Evolutionary conservation across 2,329 filamentous ascomycete genomes (phyloP).

Genomic region (Leptographium radiaticola): DNA sequence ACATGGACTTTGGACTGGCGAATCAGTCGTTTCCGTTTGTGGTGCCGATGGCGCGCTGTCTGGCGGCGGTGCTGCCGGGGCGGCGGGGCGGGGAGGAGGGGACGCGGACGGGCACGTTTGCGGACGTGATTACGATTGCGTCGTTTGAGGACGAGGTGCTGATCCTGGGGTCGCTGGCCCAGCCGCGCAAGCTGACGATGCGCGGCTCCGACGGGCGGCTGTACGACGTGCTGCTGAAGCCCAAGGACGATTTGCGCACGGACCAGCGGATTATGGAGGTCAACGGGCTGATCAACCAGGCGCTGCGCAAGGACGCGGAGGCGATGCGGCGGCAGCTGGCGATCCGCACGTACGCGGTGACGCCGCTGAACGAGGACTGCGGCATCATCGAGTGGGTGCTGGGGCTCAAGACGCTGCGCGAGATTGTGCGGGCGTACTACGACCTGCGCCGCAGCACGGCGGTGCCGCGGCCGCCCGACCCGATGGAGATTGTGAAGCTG

Average conservation of each 20-base stretch:
- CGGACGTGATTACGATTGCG: conserved; percentile 73
- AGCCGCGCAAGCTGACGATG: conserved; percentile 79
- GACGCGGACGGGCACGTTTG: conserved; percentile 51
- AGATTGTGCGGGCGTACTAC: conserved; percentile 48
- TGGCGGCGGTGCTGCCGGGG: conserved; percentile 66
- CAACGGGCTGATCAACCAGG: conserved; percentile 94
- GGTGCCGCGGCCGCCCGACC: conserved; percentile 58
- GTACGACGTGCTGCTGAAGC: conserved; percentile 91
- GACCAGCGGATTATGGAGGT: conserved; percentile 99
- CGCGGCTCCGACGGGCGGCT: conserved; percentile 77
- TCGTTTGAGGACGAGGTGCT: conserved; percentile 78
- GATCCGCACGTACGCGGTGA: conserved; percentile 95
- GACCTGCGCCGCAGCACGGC: conserved; percentile 59
- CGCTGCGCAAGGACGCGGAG: conserved; percentile 81
- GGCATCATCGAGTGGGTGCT: conserved; percentile 98
- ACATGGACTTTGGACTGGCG: conserved; percentile 76
- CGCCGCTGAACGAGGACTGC: conserved; percentile 92
- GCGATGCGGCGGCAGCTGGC: conserved; percentile 82
- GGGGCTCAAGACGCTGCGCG: conserved; percentile 83
- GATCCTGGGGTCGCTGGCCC: conserved; percentile 81
- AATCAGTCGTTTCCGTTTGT: conserved; percentile 73
- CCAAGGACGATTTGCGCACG: conserved; percentile 93
- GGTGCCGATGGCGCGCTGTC: conserved; percentile 73
- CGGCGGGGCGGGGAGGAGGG: background rate
- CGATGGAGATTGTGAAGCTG: conserved; percentile 47